Base-by-base conservation (phyloP, 805 yeast genomes). In the Suhomyces kilbournensis region DNA sequence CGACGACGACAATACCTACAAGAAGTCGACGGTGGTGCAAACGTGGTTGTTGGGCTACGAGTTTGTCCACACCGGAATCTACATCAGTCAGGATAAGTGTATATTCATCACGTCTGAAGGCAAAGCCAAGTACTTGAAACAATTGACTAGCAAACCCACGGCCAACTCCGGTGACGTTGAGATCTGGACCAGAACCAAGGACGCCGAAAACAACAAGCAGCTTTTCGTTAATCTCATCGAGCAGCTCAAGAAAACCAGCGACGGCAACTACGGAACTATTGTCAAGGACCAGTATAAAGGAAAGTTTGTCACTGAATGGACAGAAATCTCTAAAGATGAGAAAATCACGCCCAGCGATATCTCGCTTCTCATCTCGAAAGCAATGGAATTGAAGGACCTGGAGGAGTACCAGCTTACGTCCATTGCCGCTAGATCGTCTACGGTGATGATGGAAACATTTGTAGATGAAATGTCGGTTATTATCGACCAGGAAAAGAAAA, bases 31-130 rank as follows among this genome's bases (percentile, higher is more conserved):
- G 0, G 85, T 88, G 44, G 70, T 92, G 46, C 97, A 92, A 67
- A 87, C 84, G 49, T 93, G 98, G 98, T 74, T 93, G 50, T 72
- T 93, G 47, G 97, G 97, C 3, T 93, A 92, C 67, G 98, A 94
- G 67, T 93, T 93, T 65, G 96, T 96, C n/a, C 94, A 94, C 48
- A 91, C 97, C 1, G 84, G 84, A 28, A 70, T 93, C 49, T 82
- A 79, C 48, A 71, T 92, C 53, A 80, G 88, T 3, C 77, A 79
- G 50, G 81, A 79, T 38, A 83, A 82, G 57, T 74, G 83, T 38
- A 68, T 83, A 3, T 74, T 93, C 50, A 77, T 92, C 53, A 92
- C 97, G 0, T 85, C 93, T 28, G 86, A 84, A 47, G 90, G 90
- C 6, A 93, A 93, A 70, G 90, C 96, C 42, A 89, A 85, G 66